A percentile compares a stretch with the other conserved stretches of the same genome.
phyloP scores from a whole-genome alignment of 2,329 filamentous ascomycete genomes.

The Catunica adiposa region DNA sequence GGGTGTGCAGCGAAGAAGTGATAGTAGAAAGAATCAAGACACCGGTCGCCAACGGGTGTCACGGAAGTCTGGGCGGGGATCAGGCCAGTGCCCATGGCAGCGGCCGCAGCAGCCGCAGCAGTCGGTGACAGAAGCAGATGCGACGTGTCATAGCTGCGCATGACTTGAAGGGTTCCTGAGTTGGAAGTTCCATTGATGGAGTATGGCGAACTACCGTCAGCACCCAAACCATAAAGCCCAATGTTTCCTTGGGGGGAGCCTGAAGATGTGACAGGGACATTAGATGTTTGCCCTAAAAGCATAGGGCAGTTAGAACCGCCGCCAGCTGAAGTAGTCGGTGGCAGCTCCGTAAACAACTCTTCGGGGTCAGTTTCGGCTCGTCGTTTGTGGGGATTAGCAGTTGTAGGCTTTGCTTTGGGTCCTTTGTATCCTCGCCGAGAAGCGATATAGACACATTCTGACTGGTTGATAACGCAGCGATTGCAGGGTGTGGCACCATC shows the following conservation, averaged over 20 bases:
- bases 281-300: slow-evolving; percentile 25
- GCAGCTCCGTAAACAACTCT: slow-evolving; percentile 1
- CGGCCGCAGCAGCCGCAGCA: slow-evolving; percentile 14
- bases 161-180: slow-evolving; percentile 25
- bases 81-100: slow-evolving; percentile 10
- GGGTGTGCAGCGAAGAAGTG: slow-evolving; percentile 43
- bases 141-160: slow-evolving; percentile 20
- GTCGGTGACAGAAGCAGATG: slow-evolving; percentile 9
- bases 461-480: slow-evolving; percentile 42
- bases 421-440: slow-evolving; percentile 63
- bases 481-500: slow-evolving; percentile 54
- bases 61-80: slow-evolving; percentile 19
- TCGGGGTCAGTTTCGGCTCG: slow-evolving; percentile 12
- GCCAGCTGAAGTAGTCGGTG: slow-evolving; percentile 11
- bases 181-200: slow-evolving; percentile 16
- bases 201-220: neutral
- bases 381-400: slow-evolving; percentile 24
- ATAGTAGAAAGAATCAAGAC: slow-evolving; percentile 41
- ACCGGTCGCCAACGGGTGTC: slow-evolving; percentile 32
- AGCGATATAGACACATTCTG: slow-evolving; percentile 54
- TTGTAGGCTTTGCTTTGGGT: slow-evolving; percentile 31
- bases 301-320: slow-evolving; percentile 26
- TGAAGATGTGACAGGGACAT: slow-evolving; percentile 18
- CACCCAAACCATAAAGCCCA: slow-evolving; percentile 12
- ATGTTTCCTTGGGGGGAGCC: slow-evolving; percentile 1